phyloP scores from a whole-genome alignment of 345 rosid genomes.

The Citrus cavaleriei region DNA sequence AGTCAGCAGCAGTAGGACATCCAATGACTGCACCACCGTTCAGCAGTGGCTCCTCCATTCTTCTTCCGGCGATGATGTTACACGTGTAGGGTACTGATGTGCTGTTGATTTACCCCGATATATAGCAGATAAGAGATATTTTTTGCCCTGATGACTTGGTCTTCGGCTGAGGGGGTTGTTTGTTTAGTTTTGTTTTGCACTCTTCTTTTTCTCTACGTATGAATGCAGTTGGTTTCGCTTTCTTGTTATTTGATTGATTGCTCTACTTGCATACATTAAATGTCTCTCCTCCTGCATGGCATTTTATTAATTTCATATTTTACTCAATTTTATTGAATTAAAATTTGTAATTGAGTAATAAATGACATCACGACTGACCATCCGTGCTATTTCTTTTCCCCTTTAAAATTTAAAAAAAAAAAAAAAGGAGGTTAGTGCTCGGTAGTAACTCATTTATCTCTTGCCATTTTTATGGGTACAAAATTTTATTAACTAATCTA shows the following conservation, averaged over 20 bases:
- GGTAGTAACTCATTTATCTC: too few relatives aligned
- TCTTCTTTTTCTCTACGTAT: background rate
- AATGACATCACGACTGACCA: too few relatives aligned
- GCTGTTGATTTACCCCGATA: background rate
- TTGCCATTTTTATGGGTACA: too few relatives aligned
- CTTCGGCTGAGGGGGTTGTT: background rate
- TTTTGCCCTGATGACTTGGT: background rate
- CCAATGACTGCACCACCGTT: background rate
- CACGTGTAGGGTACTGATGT: background rate
- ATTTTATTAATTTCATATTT: too few relatives aligned
- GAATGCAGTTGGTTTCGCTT: background rate
- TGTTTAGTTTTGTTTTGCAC: background rate
- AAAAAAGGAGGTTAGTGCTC: too few relatives aligned
- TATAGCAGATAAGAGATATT: background rate
- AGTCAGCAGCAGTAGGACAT: conserved; percentile 26
- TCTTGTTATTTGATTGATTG: background rate
- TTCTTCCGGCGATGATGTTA: background rate
- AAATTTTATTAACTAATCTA: too few relatives aligned
- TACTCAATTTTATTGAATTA: too few relatives aligned
- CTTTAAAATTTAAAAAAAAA: too few relatives aligned
- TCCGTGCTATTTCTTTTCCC: too few relatives aligned
- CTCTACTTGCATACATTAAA: background rate
- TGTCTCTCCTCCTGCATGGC: background rate
- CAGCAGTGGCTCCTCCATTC: conserved; percentile 58
- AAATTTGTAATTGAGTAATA: too few relatives aligned